These are phyloP conservation scores for Wickerhamiella sorbophila DNA, from an alignment of 805 yeast genomes.

Conservation along the genomic window DNA sequence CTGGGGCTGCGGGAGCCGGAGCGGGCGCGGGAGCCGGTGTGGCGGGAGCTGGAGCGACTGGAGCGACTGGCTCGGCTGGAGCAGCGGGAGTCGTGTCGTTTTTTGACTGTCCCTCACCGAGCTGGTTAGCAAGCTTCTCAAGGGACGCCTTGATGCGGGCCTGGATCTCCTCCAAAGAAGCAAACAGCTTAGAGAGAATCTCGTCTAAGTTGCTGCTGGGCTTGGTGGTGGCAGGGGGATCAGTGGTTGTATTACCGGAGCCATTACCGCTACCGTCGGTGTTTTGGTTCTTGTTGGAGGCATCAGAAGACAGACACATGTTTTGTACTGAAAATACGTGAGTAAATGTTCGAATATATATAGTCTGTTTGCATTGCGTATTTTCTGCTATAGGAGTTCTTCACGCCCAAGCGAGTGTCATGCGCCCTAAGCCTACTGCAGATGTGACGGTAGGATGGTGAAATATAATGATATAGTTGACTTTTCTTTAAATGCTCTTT, in stretches of 20 bases:
- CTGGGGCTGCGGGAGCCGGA: not conserved
- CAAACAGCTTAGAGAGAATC: not conserved
- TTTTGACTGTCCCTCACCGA: not conserved
- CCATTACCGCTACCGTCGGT: not conserved
- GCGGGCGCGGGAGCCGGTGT: not conserved
- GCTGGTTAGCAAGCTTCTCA: not conserved
- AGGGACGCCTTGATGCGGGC: not conserved
- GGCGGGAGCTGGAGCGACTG: not conserved
- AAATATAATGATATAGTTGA: too few species aligned
- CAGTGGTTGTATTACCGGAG: too few species aligned
- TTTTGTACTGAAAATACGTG: too few species aligned
- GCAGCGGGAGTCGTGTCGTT: not conserved
- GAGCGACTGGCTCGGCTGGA: not conserved
- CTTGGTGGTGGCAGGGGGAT: too few species aligned
- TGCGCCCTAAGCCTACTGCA: too few species aligned
- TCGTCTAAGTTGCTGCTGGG: not conserved
- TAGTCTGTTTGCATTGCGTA: too few species aligned
- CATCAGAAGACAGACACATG: too few species aligned
- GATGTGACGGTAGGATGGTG: too few species aligned
- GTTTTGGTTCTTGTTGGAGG: not conserved
- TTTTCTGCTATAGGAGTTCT: too few species aligned
- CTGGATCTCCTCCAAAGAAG: not conserved
- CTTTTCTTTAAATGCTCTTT: too few species aligned
- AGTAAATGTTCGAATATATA: too few species aligned
- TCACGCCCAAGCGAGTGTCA: too few species aligned